Evolutionary conservation across 169 alveolate species (phyloP).

Genomic region (Eimeria brunetti): DNA sequence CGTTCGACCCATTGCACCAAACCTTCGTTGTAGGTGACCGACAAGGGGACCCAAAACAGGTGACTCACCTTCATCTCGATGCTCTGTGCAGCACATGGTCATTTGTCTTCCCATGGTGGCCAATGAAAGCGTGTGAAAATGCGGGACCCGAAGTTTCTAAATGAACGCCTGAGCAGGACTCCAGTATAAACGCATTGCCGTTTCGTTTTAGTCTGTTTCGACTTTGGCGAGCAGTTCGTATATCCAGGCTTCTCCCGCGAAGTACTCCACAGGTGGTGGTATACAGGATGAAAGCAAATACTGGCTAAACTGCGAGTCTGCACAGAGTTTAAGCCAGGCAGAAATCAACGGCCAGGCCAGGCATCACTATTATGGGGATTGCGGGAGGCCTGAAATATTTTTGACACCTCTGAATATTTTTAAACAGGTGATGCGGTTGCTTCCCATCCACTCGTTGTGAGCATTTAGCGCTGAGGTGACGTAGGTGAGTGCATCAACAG

Average conservation of each 20-base stretch:
- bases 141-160: no score
- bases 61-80: no score
- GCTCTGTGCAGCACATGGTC: neutral
- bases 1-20: neutral
- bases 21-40: neutral
- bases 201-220: neutral
- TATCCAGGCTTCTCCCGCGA: neutral
- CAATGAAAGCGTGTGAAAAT: no score
- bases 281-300: no score
- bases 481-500: no score
- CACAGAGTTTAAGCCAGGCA: neutral
- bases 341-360: neutral
- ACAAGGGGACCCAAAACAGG: neutral
- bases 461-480: no score
- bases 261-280: neutral
- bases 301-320: no score
- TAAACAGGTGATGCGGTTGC: no score
- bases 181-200: neutral
- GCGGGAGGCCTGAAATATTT: neutral
- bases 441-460: no score
- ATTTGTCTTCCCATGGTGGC: no score
- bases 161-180: neutral
- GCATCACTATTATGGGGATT: neutral
- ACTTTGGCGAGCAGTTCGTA: no score
- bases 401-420: neutral